Percentiles rank a stretch among this genome's conserved stretches.
Conservation (phyloP, 495 filamentous ascomycete genomes). For the Cudoniella acicularis region DNA sequence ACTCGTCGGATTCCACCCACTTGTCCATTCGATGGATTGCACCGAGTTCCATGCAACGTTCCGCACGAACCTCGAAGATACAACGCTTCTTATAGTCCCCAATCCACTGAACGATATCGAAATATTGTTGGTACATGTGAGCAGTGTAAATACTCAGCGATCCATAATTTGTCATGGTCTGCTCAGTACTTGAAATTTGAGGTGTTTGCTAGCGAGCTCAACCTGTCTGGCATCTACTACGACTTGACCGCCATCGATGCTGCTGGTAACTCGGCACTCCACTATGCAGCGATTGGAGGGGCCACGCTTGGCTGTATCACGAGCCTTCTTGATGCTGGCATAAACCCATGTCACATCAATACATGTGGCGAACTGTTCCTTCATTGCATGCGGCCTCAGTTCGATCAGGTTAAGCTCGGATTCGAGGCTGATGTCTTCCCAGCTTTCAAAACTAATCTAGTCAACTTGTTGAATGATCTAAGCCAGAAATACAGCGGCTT, state of each 20-base stretch:
- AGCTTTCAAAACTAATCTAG: slow-evolving; percentile 3
- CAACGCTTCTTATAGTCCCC: neutral
- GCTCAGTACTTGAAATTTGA: slow-evolving; percentile 15
- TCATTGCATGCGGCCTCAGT: slow-evolving; percentile 10
- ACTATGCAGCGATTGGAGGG: slow-evolving; percentile 18
- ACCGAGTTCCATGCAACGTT: neutral
- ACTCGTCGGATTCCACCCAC: neutral
- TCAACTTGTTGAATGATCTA: slow-evolving; percentile 6
- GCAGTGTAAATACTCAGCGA: slow-evolving; percentile 16
- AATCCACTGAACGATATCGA: neutral
- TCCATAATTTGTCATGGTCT: slow-evolving; percentile 23
- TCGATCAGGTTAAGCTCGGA: slow-evolving; percentile 9
- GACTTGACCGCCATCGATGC: slow-evolving; percentile 13
- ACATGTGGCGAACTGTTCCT: slow-evolving; percentile 17
- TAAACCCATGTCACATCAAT: slow-evolving; percentile 12
- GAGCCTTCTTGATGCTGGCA: slow-evolving; percentile 10
- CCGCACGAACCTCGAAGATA: neutral
- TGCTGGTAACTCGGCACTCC: slow-evolving; percentile 17
- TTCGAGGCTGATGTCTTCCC: slow-evolving; percentile 6
- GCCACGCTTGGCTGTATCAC: slow-evolving; percentile 9
- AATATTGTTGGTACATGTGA: slow-evolving; percentile 14
- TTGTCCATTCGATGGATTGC: neutral
- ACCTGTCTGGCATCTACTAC: slow-evolving; percentile 3
- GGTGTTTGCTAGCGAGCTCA: slow-evolving; percentile 13
- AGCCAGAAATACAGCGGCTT: neutral